Percentiles rank a stretch among this genome's conserved stretches.
Evolutionary conservation across 1,284 basidiomycete genomes (phyloP).

Genomic region (Irpex sp.): DNA sequence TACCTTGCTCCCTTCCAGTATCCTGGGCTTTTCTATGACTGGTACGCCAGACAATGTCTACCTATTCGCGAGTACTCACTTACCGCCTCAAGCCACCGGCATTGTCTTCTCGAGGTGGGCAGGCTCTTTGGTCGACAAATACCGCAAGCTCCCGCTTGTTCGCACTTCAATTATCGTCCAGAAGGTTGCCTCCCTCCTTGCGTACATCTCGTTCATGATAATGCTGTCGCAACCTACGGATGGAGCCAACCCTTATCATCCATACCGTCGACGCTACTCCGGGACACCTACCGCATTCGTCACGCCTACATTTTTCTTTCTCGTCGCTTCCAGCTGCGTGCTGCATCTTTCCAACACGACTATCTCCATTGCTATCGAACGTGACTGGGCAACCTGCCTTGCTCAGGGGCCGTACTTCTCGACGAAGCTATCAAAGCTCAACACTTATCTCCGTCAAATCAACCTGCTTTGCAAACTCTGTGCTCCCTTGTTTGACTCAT

Average conservation of each 20-base stretch:
- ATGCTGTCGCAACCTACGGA: conserved; percentile 11
- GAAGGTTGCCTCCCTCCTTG: conserved; percentile 36
- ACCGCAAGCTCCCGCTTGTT: conserved; percentile 36
- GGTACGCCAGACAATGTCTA: conserved; percentile 10
- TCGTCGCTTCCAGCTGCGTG: conserved; percentile 14
- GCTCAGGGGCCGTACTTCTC: conserved; percentile 28
- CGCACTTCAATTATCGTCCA: conserved; percentile 40
- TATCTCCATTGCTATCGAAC: conserved; percentile 51
- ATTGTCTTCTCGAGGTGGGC: conserved; percentile 38
- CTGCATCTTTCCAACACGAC: conserved; percentile 8
- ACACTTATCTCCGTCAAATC: conserved; percentile 44
- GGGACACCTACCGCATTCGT: not conserved
- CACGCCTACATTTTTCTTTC: not conserved
- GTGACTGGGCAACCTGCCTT: conserved; percentile 53
- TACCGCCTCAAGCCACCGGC: conserved; percentile 14
- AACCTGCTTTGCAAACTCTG: conserved; percentile 53
- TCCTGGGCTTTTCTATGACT: conserved; percentile 44
- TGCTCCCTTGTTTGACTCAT: conserved; percentile 52
- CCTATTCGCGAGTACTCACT: not conserved
- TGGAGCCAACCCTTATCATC: not conserved
- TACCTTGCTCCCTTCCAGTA: conserved; percentile 46
- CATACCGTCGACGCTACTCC: not conserved
- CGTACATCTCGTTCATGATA: conserved; percentile 36
- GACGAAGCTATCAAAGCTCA: conserved; percentile 29
- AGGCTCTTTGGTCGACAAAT: conserved; percentile 42